These are phyloP conservation scores for Chaetomiaceae sp. DNA, from an alignment of 2,329 filamentous ascomycete genomes.

Conservation along the genomic window DNA sequence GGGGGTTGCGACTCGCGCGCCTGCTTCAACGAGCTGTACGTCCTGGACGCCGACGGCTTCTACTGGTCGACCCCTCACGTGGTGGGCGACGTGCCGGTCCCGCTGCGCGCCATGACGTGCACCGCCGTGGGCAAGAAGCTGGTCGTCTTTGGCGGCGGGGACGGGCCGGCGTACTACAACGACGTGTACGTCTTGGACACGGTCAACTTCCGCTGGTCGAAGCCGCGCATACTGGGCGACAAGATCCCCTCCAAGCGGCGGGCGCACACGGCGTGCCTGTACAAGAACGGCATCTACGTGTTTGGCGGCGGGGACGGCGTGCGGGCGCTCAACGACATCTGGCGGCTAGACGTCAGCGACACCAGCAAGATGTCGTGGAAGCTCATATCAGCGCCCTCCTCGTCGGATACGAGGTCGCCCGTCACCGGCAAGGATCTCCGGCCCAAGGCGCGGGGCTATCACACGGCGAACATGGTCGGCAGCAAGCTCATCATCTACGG, in stretches of 20 bases:
- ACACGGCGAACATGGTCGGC: slow-evolving; percentile 69
- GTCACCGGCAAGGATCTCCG: slow-evolving; percentile 28
- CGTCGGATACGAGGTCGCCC: slow-evolving; percentile 10
- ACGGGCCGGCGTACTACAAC: slow-evolving; percentile 67
- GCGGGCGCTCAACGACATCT: slow-evolving; percentile 66
- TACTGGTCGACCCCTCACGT: slow-evolving; percentile 64
- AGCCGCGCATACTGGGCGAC: slow-evolving; percentile 56
- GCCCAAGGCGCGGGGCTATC: slow-evolving; percentile 63
- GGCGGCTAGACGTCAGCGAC: slow-evolving; percentile 66
- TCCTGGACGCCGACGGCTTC: slow-evolving; percentile 65
- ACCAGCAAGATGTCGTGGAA: slow-evolving; percentile 64
- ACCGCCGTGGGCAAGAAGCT: slow-evolving; percentile 67
- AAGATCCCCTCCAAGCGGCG: slow-evolving; percentile 55
- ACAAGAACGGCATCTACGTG: slow-evolving; percentile 67
- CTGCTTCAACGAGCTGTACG: slow-evolving; percentile 66
- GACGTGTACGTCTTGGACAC: slow-evolving; percentile 69
- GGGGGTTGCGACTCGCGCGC: slow-evolving; percentile 62
- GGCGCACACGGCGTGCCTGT: slow-evolving; percentile 66
- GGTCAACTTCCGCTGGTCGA: slow-evolving; percentile 62
- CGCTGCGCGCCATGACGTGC: slow-evolving; percentile 66
- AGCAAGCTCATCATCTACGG: slow-evolving; percentile 68
- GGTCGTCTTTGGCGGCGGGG: slow-evolving; percentile 64
- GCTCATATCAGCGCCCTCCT: slow-evolving; percentile 46
- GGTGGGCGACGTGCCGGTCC: slow-evolving; percentile 59
- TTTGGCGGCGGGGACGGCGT: slow-evolving; percentile 68